Evolutionary conservation across 2,329 filamentous ascomycete species (phyloP).

Genomic region (Pezicula radicicola): DNA sequence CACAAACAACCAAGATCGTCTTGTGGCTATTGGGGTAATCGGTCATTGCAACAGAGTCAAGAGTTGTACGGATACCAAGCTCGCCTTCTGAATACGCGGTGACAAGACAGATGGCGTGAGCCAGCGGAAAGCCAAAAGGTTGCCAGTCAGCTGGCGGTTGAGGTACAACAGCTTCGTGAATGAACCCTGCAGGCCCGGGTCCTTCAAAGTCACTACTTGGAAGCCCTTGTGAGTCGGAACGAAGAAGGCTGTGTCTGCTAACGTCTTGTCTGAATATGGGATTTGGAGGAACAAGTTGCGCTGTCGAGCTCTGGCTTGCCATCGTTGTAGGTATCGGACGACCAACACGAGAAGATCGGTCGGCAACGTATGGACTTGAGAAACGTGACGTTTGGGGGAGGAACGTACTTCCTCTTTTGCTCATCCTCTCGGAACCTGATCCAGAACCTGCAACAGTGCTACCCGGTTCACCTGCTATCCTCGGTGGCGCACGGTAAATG

Average conservation of each 20-base stretch:
- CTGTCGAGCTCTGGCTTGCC: conserved; percentile 78
- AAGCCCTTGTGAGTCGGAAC: conserved; percentile 51
- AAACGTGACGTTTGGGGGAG: conserved; percentile 93
- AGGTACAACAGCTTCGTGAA: conserved; percentile 92
- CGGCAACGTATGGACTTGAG: conserved; percentile 81
- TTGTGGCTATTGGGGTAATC: conserved; percentile 99
- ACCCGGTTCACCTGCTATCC: conserved; percentile 71
- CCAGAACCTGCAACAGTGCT: conserved; percentile 51
- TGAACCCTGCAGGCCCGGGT: conserved; percentile 86
- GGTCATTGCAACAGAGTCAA: conserved; percentile 95
- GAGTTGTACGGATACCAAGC: conserved; percentile 85
- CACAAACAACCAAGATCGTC: conserved; percentile 91
- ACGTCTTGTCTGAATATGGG: conserved; percentile 69
- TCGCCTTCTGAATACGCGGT: conserved; percentile 97
- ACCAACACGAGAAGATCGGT: conserved; percentile 49
- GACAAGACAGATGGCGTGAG: conserved; percentile 89
- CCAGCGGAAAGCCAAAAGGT: conserved; percentile 92
- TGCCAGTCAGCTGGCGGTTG: conserved; percentile 97
- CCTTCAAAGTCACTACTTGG: conserved; percentile 60
- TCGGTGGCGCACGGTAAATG: conserved; percentile 87
- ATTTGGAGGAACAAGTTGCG: conserved; percentile 67
- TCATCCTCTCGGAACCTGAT: conserved; percentile 57
- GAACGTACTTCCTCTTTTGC: conserved; percentile 80
- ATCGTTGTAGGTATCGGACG: conserved; percentile 77
- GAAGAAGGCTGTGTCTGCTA: conserved; percentile 63